Evolutionary conservation across 495 filamentous ascomycete species (phyloP), one percentile per base, ranked within the genome.

Genomic region (Penicillium odoratum): DNA sequence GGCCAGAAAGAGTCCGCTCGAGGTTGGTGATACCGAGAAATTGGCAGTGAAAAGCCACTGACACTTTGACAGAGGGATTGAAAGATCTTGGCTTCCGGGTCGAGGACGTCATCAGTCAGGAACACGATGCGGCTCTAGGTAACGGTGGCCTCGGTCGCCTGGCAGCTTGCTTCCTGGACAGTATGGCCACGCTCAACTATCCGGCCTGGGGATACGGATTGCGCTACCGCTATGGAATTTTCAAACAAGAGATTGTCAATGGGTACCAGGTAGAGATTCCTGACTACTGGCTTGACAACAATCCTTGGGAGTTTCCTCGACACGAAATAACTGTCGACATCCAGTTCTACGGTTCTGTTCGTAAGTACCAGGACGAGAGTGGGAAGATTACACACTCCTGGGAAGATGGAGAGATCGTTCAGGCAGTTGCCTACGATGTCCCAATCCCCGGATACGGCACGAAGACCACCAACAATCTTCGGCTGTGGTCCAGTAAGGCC

Each of bases 271-370:
- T 98, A 49, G 94, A 98, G 65, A 87, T 98, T 47, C 94, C 94
- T 21, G 94, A 98, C 72, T 98, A 98, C 74, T 98, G 94, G 94
- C 84, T 98, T 31, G 94, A 98, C 68, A 97, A 97, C 71, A 98
- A 98, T 79, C 94, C 95, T 6, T 98, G 94, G 94, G 94, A 98
- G 67, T 98, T 98, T 66, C 91, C 93, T 18, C 83, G 94, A 61
- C 92, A 96, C 70, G 94, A 98, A 68, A 86, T 98, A 45, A 91
- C 88, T 9, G 93, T 98, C 31, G 90, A 97, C 70, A 90, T 98
- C 53, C 92, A 97, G 77, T 98, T 98, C 77, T 96, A 95, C 62
- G 94, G 94, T 51, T 68, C 82, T 59, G 92, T 97, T 38, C 77
- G 76, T 62, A 93, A 90, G 52, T 78, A 83, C 53, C 76, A 82